These are phyloP conservation scores for Drosera spatulata DNA, from an alignment of 179 eudicot species.

Conservation along the genomic window DNA sequence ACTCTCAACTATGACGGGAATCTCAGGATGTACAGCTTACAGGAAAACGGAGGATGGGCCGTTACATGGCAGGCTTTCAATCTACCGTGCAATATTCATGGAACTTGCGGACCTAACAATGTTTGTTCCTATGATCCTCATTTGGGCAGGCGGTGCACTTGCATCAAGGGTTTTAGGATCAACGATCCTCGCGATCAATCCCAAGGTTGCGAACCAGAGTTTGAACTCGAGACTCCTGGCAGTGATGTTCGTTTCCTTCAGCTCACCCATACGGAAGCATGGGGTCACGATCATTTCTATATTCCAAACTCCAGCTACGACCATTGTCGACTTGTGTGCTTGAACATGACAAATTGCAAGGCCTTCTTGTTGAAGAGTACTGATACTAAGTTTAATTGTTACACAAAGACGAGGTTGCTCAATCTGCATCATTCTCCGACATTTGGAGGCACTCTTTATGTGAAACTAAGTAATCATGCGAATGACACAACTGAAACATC, in stretches of 20 bases:
- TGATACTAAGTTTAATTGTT: neutral
- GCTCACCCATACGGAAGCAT: slow-evolving; percentile 2
- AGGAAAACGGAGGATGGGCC: slow-evolving; percentile 10
- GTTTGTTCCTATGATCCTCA: slow-evolving; percentile 20
- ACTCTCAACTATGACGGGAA: slow-evolving; percentile 42
- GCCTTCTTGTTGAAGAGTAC: slow-evolving; percentile 4
- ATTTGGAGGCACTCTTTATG: neutral
- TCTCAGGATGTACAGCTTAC: slow-evolving; percentile 32
- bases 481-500: neutral
- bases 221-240: neutral
- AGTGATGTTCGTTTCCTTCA: slow-evolving; percentile 4
- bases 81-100: slow-evolving; percentile 5
- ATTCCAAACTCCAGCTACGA: neutral
- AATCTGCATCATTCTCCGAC: neutral
- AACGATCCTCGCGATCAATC: slow-evolving; percentile 6
- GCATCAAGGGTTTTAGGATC: slow-evolving; percentile 8
- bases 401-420: slow-evolving; percentile 4
- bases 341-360: neutral
- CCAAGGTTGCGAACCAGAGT: slow-evolving; percentile 8
- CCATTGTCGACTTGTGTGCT: neutral
- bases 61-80: slow-evolving; percentile 10
- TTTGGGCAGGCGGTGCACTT: slow-evolving; percentile 23
- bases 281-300: slow-evolving; percentile 2
- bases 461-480: neutral
- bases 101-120: slow-evolving; percentile 30